These are phyloP conservation scores for Xylariaceae sp. DNA, from an alignment of 2,329 filamentous ascomycete genomes.

Conservation along the genomic window DNA sequence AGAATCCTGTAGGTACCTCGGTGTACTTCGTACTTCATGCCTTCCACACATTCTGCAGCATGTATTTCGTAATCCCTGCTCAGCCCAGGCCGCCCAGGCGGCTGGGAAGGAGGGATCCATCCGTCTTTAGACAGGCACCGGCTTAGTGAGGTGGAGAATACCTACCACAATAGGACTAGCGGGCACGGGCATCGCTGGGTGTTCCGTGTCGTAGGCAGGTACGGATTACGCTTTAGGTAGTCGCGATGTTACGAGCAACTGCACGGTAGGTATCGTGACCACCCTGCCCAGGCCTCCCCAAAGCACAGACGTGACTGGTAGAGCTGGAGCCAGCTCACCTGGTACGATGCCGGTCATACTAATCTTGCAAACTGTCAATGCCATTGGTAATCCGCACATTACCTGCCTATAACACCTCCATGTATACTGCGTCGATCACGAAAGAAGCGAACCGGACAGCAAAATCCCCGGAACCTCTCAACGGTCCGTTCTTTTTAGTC, in stretches of 20 bases:
- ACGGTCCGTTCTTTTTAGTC: conserved; percentile 18
- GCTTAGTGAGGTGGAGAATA: conserved; percentile 6
- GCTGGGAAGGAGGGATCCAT: conserved; percentile 20
- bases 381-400: neutral
- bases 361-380: conserved; percentile 3
- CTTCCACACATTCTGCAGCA: neutral
- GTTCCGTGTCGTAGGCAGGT: too few relatives aligned
- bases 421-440: conserved; percentile 14
- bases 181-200: too few relatives aligned
- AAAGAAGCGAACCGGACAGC: conserved; percentile 10
- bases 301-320: neutral
- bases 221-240: too few relatives aligned
- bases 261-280: neutral
- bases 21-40: too few relatives aligned
- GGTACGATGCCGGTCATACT: too few relatives aligned
- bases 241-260: neutral
- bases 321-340: too few relatives aligned
- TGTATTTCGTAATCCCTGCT: conserved; percentile 8
- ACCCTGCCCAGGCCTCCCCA: neutral
- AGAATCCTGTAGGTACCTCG: too few relatives aligned
- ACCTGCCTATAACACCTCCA: neutral
- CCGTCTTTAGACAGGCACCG: neutral
- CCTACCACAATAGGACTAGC: too few relatives aligned
- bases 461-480: conserved; percentile 10
- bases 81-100: conserved; percentile 12